A percentile compares a stretch with the other conserved stretches of the same genome.
phyloP scores from a whole-genome alignment of 257 asterid genomes.

The Verbascum thapsus region DNA sequence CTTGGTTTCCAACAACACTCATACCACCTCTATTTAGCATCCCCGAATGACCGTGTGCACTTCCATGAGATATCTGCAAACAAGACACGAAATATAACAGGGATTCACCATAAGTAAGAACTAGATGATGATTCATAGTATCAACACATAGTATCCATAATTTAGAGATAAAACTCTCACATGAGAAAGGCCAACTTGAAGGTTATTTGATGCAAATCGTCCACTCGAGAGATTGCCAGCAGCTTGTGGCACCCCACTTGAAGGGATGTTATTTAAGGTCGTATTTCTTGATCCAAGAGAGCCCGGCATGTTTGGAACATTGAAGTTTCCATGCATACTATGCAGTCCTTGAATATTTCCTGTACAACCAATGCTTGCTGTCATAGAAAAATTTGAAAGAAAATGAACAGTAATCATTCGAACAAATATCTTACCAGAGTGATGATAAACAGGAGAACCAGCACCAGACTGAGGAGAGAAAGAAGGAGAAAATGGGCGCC shows the following conservation, averaged over 20 bases:
- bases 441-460: slow-evolving; percentile 86
- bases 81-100: slow-evolving; percentile 19
- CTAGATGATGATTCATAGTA: slow-evolving; percentile 13
- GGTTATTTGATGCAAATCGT: slow-evolving; percentile 85
- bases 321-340: slow-evolving; percentile 82
- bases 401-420: slow-evolving; percentile 22
- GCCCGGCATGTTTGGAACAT: slow-evolving; percentile 86
- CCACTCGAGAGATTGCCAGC: slow-evolving; percentile 78
- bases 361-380: slow-evolving; percentile 39
- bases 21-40: slow-evolving; percentile 82
- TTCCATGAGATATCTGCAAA: slow-evolving; percentile 85
- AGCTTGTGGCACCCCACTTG: slow-evolving; percentile 90
- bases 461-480: slow-evolving; percentile 93
- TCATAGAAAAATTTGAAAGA: slow-evolving; percentile 22
- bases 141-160: slow-evolving; percentile 26
- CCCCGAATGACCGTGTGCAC: slow-evolving; percentile 87
- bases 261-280: slow-evolving; percentile 70
- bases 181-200: slow-evolving; percentile 88
- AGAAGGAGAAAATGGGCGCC: slow-evolving; percentile 80
- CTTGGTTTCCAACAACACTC: slow-evolving; percentile 83
- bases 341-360: slow-evolving; percentile 94
- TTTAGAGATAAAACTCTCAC: slow-evolving; percentile 40
- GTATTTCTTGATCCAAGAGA: slow-evolving; percentile 89
- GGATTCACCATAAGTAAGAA: slow-evolving; percentile 22
- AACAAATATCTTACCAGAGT: slow-evolving; percentile 61